Conservation (phyloP, 2,329 filamentous ascomycete species). For the Phaeosphaeria sp. region DNA sequence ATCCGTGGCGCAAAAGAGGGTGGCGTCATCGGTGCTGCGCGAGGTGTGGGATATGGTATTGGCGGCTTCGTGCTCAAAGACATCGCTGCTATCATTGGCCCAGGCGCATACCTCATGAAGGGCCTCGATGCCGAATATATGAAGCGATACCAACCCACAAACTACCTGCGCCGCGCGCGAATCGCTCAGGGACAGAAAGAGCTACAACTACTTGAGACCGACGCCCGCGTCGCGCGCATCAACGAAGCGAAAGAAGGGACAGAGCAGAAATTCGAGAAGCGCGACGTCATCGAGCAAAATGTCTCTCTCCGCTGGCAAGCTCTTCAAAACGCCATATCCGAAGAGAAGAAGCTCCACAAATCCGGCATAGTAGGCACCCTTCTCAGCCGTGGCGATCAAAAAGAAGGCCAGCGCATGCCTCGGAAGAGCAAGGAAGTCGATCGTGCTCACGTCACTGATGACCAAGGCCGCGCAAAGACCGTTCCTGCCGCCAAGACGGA, state of each 20-base stretch:
- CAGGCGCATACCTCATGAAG: slow-evolving; percentile 68
- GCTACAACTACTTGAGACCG: slow-evolving; percentile 24
- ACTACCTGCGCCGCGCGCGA: slow-evolving; percentile 63
- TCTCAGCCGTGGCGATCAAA: slow-evolving; percentile 30
- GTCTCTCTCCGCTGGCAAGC: slow-evolving; percentile 33
- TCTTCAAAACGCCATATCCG: slow-evolving; percentile 27
- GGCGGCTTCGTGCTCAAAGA: slow-evolving; percentile 71
- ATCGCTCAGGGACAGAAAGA: slow-evolving; percentile 62
- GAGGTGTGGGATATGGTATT: slow-evolving; percentile 66
- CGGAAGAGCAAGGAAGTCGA: slow-evolving; percentile 31
- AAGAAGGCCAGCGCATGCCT: slow-evolving; percentile 36
- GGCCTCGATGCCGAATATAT: slow-evolving; percentile 67
- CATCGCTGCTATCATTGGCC: slow-evolving; percentile 66
- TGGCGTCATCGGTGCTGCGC: slow-evolving; percentile 61
- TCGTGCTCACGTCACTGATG: neutral
- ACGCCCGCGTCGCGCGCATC: slow-evolving; percentile 10
- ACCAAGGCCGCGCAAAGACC: slow-evolving; percentile 14
- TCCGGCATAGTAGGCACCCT: slow-evolving; percentile 34
- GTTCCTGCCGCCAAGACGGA: slow-evolving; percentile 15
- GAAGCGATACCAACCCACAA: slow-evolving; percentile 61
- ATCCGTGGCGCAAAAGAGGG: slow-evolving; percentile 63
- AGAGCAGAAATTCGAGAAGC: slow-evolving; percentile 18
- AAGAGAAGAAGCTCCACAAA: slow-evolving; percentile 35
- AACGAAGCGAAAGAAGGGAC: slow-evolving; percentile 12
- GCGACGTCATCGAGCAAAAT: slow-evolving; percentile 40